Evolutionary conservation across 352 stramenopile species (phyloP).

Genomic region (Globisporangium cederbergense): DNA sequence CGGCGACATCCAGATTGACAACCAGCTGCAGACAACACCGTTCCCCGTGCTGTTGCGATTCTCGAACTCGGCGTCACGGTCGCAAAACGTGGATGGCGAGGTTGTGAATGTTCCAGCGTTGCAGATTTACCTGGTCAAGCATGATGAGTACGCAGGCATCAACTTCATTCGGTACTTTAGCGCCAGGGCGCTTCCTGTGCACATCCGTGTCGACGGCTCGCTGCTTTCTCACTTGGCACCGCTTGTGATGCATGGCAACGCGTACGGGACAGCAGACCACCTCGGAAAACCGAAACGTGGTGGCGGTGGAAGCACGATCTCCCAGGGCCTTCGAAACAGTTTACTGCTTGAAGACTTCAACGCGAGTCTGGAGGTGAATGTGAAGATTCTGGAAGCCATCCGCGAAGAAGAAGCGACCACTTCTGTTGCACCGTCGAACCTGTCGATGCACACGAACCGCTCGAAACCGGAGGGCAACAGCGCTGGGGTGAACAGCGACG

Average conservation of each 20-base stretch:
- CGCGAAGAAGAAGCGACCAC: slow-evolving; percentile 53
- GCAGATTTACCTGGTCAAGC: slow-evolving; percentile 74
- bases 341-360: slow-evolving; percentile 72
- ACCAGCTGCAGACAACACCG: slow-evolving; percentile 76
- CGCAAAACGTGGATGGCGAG: slow-evolving; percentile 47
- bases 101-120: slow-evolving; percentile 60
- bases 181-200: slow-evolving; percentile 59
- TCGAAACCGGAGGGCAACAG: slow-evolving; percentile 20
- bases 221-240: slow-evolving; percentile 75
- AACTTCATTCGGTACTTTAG: slow-evolving; percentile 87
- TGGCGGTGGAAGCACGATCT: slow-evolving; percentile 20
- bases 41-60: slow-evolving; percentile 85
- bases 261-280: slow-evolving; percentile 25
- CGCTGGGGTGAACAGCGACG: slow-evolving; percentile 17
- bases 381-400: slow-evolving; percentile 70
- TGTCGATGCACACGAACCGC: slow-evolving; percentile 28
- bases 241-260: slow-evolving; percentile 54
- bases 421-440: slow-evolving; percentile 36
- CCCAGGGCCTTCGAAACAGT: slow-evolving; percentile 38
- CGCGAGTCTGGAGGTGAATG: slow-evolving; percentile 59
- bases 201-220: slow-evolving; percentile 78
- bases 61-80: slow-evolving; percentile 54
- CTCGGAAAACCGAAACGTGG: slow-evolving; percentile 21
- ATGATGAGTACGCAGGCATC: slow-evolving; percentile 84
- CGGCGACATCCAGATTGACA: slow-evolving; percentile 85